Conservation (phyloP, 768 basidiomycete genomes). For the Lactarius quietus region DNA sequence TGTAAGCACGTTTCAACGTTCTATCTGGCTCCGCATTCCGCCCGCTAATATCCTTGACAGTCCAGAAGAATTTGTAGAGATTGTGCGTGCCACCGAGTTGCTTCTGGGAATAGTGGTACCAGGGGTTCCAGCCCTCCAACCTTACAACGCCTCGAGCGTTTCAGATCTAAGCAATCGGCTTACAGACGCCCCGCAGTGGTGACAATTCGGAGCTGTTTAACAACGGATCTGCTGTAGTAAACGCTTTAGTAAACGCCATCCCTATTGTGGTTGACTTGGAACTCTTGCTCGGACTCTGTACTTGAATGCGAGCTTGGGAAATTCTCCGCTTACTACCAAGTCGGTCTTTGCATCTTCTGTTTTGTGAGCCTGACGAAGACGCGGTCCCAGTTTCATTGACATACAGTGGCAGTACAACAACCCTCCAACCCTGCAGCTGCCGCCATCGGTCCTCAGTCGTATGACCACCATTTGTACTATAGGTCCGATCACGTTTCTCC, state of each 20-base stretch:
- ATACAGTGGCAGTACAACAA: slow-evolving; percentile 70
- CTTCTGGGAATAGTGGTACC: slow-evolving; percentile 15
- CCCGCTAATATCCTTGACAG: background rate
- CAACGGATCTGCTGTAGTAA: background rate
- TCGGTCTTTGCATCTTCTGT: background rate
- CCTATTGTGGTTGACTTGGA: slow-evolving; percentile 17
- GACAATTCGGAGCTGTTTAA: slow-evolving; percentile 14
- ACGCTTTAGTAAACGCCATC: slow-evolving; percentile 12
- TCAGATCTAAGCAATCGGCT: background rate
- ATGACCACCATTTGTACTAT: slow-evolving; percentile 81
- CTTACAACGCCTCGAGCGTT: background rate
- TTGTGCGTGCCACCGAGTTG: slow-evolving; percentile 17
- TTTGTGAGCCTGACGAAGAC: background rate
- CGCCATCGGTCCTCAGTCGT: slow-evolving; percentile 62
- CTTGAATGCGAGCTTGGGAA: slow-evolving; percentile 3
- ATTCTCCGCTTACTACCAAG: slow-evolving; percentile 19
- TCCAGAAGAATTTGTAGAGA: slow-evolving; percentile 7
- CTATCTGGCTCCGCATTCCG: background rate
- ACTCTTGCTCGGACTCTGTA: too few relatives aligned
- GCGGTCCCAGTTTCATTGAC: slow-evolving; percentile 66
- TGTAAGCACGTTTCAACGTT: slow-evolving; percentile 43
- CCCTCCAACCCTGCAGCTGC: slow-evolving; percentile 66
- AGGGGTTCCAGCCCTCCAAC: background rate
- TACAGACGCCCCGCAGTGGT: background rate
- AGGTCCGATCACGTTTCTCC: slow-evolving; percentile 40